These are phyloP conservation scores for Elaeagnus macrophylla DNA, from an alignment of 306 rosid species.

Conservation along the genomic window DNA sequence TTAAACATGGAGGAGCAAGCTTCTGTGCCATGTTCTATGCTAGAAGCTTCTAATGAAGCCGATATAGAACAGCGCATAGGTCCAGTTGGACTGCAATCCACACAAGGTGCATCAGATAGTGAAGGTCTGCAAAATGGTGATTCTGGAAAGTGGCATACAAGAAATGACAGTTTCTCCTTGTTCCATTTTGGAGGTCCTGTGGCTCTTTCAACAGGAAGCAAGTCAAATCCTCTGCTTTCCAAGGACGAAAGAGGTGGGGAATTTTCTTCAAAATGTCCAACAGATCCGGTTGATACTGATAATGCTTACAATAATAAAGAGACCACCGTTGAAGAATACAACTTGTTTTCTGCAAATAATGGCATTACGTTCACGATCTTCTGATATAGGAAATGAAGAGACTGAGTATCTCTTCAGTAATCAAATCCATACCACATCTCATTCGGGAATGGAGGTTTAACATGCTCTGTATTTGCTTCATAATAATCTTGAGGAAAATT, in stretches of 20 bases:
- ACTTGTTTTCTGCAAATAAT: conserved; percentile 77
- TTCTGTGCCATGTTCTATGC: conserved; percentile 35
- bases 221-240: conserved; percentile 30
- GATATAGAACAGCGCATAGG: conserved; percentile 24
- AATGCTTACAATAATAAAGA: conserved; percentile 53
- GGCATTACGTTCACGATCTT: conserved; percentile 66
- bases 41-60: conserved; percentile 37
- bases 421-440: conserved; percentile 52
- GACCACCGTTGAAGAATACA: conserved; percentile 78
- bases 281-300: conserved; percentile 39
- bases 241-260: conserved; percentile 35
- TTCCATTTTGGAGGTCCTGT: conserved; percentile 94
- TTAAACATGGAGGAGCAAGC: conserved; percentile 36
- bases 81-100: conserved; percentile 33
- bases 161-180: conserved; percentile 56
- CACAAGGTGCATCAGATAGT: conserved; percentile 28
- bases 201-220: conserved; percentile 50
- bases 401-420: conserved; percentile 51
- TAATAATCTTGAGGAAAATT: too few relatives aligned
- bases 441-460: conserved; percentile 45
- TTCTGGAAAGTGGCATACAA: conserved; percentile 36
- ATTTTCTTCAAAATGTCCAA: conserved; percentile 30
- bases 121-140: conserved; percentile 32
- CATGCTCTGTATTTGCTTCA: too few relatives aligned
- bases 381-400: conserved; percentile 35